These are phyloP conservation scores for Tetracladium setigerum DNA, from an alignment of 495 filamentous ascomycete genomes.

Conservation along the genomic window DNA sequence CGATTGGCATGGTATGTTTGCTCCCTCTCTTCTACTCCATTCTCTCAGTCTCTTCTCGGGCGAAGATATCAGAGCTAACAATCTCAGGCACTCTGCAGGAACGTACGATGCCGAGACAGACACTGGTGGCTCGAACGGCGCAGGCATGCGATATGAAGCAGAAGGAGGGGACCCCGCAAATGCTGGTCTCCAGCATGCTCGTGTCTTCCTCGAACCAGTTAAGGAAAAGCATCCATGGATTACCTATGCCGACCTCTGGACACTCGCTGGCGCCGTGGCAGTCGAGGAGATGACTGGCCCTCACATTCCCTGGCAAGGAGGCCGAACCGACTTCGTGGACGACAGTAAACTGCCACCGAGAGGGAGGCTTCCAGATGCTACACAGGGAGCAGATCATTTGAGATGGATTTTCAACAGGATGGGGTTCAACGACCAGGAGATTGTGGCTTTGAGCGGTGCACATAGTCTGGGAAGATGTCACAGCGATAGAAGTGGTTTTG, in stretches of 20 bases:
- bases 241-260: conserved; percentile 58
- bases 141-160: conserved; percentile 57
- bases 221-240: conserved; percentile 53
- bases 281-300: conserved; percentile 53
- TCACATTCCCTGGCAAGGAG: conserved; percentile 42
- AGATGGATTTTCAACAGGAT: conserved; percentile 53
- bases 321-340: conserved; percentile 50
- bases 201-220: conserved; percentile 53
- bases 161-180: conserved; percentile 58
- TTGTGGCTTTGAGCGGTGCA: conserved; percentile 52
- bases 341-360: conserved; percentile 49
- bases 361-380: conserved; percentile 50
- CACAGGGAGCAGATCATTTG: conserved; percentile 50
- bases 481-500: conserved; percentile 50
- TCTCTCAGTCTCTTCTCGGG: conserved; percentile 4
- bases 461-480: conserved; percentile 57
- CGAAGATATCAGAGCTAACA: conserved; percentile 5
- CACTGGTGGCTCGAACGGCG: conserved; percentile 56
- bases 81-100: conserved; percentile 47
- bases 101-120: conserved; percentile 51
- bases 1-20: conserved; percentile 49
- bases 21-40: conserved; percentile 4
- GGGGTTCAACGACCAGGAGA: conserved; percentile 60
- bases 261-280: conserved; percentile 50
- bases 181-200: conserved; percentile 54